A percentile compares a stretch with the other conserved stretches of the same genome.
Evolutionary conservation across 768 basidiomycete species (phyloP).

Genomic region (Crassisporium funariophilum): DNA sequence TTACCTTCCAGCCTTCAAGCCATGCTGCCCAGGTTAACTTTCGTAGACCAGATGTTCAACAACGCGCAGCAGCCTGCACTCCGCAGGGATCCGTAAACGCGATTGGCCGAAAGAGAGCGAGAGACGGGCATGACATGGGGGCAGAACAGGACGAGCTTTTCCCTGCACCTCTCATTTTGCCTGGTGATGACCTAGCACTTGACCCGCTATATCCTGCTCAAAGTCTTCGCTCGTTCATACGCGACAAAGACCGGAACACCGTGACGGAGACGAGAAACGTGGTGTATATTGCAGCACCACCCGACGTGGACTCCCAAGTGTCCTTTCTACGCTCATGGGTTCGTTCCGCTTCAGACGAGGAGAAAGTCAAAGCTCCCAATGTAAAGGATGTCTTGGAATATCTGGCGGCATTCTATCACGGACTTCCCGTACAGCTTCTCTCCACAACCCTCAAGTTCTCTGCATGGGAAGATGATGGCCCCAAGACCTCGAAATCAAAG

Average conservation of each 20-base stretch:
- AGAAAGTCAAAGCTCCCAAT: slow-evolving; percentile 11
- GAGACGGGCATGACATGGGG: too few relatives aligned
- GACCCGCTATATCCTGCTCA: slow-evolving; percentile 38
- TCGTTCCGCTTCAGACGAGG: slow-evolving; percentile 6
- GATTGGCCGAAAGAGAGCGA: too few relatives aligned
- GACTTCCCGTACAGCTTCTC: slow-evolving; percentile 30
- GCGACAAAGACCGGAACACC: slow-evolving; percentile 32
- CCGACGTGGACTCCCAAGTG: slow-evolving; percentile 22
- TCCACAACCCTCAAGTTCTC: slow-evolving; percentile 13
- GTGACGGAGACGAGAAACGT: slow-evolving; percentile 27
- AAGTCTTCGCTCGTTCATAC: slow-evolving; percentile 31
- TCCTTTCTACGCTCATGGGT: slow-evolving; percentile 28
- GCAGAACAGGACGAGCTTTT: too few relatives aligned
- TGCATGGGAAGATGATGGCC: slow-evolving; percentile 30
- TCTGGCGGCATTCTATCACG: slow-evolving; percentile 36
- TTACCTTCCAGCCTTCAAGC: too few relatives aligned
- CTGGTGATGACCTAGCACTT: slow-evolving; percentile 33
- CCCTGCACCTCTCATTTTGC: slow-evolving; percentile 34
- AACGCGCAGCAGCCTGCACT: too few relatives aligned
- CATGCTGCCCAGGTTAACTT: too few relatives aligned
- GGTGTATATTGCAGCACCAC: slow-evolving; percentile 35
- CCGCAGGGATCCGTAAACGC: too few relatives aligned
- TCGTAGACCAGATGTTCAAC: too few relatives aligned
- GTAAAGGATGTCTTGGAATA: slow-evolving; percentile 29
- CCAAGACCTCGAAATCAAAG: slow-evolving; percentile 11